Evolutionary conservation across 1,284 basidiomycete genomes (phyloP).

Genomic region (Papiliotrema flavescens): DNA sequence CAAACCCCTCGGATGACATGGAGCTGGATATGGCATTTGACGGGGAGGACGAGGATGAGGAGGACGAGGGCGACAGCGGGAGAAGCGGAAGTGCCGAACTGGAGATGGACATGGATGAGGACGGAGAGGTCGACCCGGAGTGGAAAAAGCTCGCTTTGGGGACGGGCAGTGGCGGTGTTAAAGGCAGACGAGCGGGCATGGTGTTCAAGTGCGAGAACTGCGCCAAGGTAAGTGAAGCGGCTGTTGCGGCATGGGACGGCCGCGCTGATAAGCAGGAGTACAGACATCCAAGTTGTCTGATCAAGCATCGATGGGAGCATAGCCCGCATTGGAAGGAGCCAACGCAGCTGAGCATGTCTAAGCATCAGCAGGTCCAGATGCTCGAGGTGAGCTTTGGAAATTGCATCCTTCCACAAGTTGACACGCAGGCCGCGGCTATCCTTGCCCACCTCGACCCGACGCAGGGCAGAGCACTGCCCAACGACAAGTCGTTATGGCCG

Average conservation of each 20-base stretch:
- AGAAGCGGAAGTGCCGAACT: slow-evolving; percentile 28
- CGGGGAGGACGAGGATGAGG: slow-evolving; percentile 31
- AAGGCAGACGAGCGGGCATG: slow-evolving; percentile 65
- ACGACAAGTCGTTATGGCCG: slow-evolving; percentile 76
- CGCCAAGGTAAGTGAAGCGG: slow-evolving; percentile 62
- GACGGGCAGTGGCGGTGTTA: slow-evolving; percentile 47
- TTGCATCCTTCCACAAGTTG: neutral
- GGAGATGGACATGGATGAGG: slow-evolving; percentile 37
- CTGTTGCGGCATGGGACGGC: neutral
- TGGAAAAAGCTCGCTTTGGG: slow-evolving; percentile 44
- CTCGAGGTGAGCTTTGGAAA: slow-evolving; percentile 63
- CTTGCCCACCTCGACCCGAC: slow-evolving; percentile 71
- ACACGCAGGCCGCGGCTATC: slow-evolving; percentile 79
- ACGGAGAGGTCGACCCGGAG: slow-evolving; percentile 18
- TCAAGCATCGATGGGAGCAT: slow-evolving; percentile 98
- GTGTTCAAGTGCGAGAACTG: slow-evolving; percentile 91
- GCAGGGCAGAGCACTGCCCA: slow-evolving; percentile 73
- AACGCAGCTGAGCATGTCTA: slow-evolving; percentile 87
- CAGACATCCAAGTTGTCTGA: slow-evolving; percentile 87
- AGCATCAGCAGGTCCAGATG: slow-evolving; percentile 97
- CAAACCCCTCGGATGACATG: slow-evolving; percentile 32
- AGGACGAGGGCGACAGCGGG: slow-evolving; percentile 22
- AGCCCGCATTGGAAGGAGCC: slow-evolving; percentile 96
- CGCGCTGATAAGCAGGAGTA: slow-evolving; percentile 61
- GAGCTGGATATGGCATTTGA: slow-evolving; percentile 47